phyloP scores from a whole-genome alignment of 805 yeast genomes.

The Metschnikowia santaceciliae region DNA sequence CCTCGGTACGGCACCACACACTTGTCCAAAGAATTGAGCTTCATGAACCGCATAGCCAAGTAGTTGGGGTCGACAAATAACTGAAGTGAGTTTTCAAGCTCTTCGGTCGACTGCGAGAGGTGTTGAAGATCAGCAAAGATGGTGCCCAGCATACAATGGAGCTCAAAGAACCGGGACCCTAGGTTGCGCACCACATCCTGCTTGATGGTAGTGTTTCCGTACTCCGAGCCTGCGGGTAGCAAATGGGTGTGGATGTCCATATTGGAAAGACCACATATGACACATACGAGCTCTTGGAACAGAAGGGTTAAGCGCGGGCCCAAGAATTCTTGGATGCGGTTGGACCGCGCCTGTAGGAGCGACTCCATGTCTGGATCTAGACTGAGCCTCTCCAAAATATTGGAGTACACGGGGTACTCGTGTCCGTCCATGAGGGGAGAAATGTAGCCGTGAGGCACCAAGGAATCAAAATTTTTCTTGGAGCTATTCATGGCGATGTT shows the following conservation, averaged over 20 bases:
- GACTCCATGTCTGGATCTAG: constrained; percentile 10
- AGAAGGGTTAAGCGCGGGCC: constrained; percentile 23
- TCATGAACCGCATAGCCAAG: constrained; percentile 30
- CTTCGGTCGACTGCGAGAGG: constrained; percentile 27
- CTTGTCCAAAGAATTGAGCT: constrained; percentile 23
- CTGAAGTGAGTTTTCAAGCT: constrained; percentile 23
- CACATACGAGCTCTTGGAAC: constrained; percentile 23
- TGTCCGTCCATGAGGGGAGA: not conserved
- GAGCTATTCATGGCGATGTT: constrained; percentile 11
- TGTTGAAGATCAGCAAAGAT: constrained; percentile 28
- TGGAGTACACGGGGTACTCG: constrained; percentile 2
- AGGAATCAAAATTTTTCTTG: constrained; percentile 5
- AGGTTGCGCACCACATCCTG: constrained; percentile 21
- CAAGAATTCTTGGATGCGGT: constrained; percentile 22
- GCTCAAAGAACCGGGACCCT: constrained; percentile 24
- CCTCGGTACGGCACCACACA: constrained; percentile 32
- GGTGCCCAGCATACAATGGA: constrained; percentile 22
- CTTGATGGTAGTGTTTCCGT: constrained; percentile 6
- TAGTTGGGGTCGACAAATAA: constrained; percentile 18
- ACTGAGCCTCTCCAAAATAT: constrained; percentile 7
- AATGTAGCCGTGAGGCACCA: not conserved
- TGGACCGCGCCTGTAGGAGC: constrained; percentile 13
- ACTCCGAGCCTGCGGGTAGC: constrained; percentile 9
- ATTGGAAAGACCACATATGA: constrained; percentile 30
- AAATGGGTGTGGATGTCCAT: constrained; percentile 11